Evolutionary conservation across 192 early-diverging fungal genomes (phyloP), one percentile per base, ranked within the genome.

Genomic region (Oehlia diaphana): DNA sequence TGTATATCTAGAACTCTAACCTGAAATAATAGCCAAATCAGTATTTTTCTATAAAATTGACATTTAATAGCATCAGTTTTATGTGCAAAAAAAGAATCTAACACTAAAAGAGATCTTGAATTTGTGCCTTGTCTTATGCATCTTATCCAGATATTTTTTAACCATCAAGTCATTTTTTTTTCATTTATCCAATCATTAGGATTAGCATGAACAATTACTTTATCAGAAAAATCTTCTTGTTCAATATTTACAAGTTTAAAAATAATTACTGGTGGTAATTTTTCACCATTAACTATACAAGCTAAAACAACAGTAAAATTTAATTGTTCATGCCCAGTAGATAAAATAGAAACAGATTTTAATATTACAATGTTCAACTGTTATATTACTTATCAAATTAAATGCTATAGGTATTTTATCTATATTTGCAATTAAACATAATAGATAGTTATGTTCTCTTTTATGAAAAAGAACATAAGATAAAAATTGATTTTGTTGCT

Each of bases 201-300:
- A 44, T 44, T 44, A 44, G 42, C 42, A 44, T 8, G 9, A 44
- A 44, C 1, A 44, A 44, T 44, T 44, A 44, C 42, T 44, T 8
- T 1, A 44, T 44, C 42, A 63, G 63, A 23, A 21, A 63, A 63
- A 28, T 23, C 63, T 26, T 28, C 8, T 23, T 5, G 63, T 9
- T 2, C 23, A 63, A 63, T n/a, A 63, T 63, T 63, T 63, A 63
- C 63, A n/a, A 63, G 63, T 63, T 63, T 63, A 9, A 63, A 63
- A 26, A 63, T 63, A 26, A 63, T 63, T 26, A 63, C 26, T 3
- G 63, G 8, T 26, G 63, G 63, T 6, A 63, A 63, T 26, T 63
- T 63, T 6, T 5, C 9, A 9, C 63, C 21, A n/a, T 63, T 9
- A 5, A 23, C 63, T 4, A 63, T 63, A 63, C 23, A 63, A 26